Evolutionary conservation across 208 protist genomes (phyloP), one percentile per base, ranked within the genome.

Genomic region (Willaertia magna): DNA sequence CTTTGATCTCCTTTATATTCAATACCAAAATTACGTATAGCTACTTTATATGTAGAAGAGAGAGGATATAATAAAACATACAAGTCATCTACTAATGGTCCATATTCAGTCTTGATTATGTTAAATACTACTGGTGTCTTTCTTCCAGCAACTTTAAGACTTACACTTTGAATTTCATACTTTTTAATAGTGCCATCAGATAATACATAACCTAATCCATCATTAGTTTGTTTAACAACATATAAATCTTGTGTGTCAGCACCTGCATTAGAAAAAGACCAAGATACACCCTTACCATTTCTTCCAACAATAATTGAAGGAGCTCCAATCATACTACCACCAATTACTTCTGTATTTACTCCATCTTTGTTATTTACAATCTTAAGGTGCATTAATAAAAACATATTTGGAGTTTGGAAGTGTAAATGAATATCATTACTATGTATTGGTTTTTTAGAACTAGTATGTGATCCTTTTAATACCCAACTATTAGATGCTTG

Each of bases 401-500:
- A 86, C 0, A 49, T 20, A 34, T 12, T 34, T 42, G 55, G 55
- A 76, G 52, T n/a, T 30, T 47, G 20, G 1, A 86, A 76, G 34
- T 14, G 9, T 12, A 86, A 67, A 48, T 86, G 84, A 61, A 51
- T 22, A 48, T 86, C 84, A 47, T 76, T 76, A 0, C 40, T 40
- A 18, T 30, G 14, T 3, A 76, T 30, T 22, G 47, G 47, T 43
- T 49, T 47, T 74, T 40, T 40, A 49, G 11, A 44, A 12, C 9
- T 4, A 12, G 55, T 82, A 4, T 22, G 76, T 1, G 7, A 14
- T 34, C 48, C 46, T 34, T 1, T 4, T 34, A 84, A 20, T 9
- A 86, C 84, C 84, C 84, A 86, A 47, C 76, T 76, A 34, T 86
- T 86, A 67, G 14, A 39, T 74, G 52, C 84, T 49, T 78, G 46